Evolutionary conservation across 495 filamentous ascomycete genomes (phyloP).

Genomic region (Beverwykella pulmonaria): DNA sequence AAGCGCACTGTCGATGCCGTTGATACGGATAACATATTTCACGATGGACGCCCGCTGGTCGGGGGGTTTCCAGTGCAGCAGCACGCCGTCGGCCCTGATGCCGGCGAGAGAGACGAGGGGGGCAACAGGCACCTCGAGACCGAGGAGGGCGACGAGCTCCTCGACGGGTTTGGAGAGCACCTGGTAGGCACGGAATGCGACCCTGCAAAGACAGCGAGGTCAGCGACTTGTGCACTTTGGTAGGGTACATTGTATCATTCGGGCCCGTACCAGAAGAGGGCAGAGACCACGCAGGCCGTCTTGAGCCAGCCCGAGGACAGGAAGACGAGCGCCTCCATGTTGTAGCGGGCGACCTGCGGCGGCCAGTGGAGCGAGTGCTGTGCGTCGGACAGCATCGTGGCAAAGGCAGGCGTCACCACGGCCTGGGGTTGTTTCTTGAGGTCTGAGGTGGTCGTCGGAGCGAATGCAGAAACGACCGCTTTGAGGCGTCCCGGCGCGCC

Average conservation of each 20-base stretch:
- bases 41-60: conserved; percentile 75
- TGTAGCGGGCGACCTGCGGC: conserved; percentile 31
- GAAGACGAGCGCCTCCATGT: conserved; percentile 37
- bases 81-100: conserved; percentile 80
- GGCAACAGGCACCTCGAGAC: conserved; percentile 87
- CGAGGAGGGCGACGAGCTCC: conserved; percentile 83
- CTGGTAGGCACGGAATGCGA: conserved; percentile 78
- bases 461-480: background rate
- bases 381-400: conserved; percentile 33
- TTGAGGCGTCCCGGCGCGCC: background rate
- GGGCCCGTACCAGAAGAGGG: conserved; percentile 38
- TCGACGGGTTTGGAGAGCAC: conserved; percentile 88
- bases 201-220: conserved; percentile 53
- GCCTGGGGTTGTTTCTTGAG: background rate
- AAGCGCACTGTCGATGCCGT: conserved; percentile 80
- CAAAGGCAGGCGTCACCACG: conserved; percentile 12
- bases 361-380: conserved; percentile 31
- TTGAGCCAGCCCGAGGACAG: conserved; percentile 38
- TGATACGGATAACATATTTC: conserved; percentile 89
- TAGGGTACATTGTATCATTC: background rate
- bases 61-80: conserved; percentile 87
- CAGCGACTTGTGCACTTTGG: background rate
- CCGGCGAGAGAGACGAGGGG: conserved; percentile 91
- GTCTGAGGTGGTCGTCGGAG: background rate
- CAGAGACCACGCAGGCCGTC: conserved; percentile 35